A percentile compares a stretch with the other conserved stretches of the same genome.
phyloP scores from a whole-genome alignment of 2,329 filamentous ascomycete genomes.

The Pseudogymnoascus sp. region DNA sequence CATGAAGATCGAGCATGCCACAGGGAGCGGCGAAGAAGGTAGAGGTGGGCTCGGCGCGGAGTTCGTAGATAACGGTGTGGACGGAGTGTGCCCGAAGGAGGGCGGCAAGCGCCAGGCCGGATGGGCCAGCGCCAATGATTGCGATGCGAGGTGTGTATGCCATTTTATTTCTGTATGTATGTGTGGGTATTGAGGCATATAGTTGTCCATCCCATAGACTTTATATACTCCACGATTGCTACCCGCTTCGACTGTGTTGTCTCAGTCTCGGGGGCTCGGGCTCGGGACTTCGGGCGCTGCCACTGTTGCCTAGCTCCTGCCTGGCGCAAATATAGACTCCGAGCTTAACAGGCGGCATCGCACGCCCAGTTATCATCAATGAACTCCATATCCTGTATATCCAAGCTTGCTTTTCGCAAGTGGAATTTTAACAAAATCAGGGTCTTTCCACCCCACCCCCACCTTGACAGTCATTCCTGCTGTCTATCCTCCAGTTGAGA shows the following conservation, averaged over 20 bases:
- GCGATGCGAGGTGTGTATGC: slow-evolving; percentile 29
- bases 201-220: neutral
- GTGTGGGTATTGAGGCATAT: neutral
- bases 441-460: too few species aligned
- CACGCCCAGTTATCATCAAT: neutral
- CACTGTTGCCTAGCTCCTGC: slow-evolving; percentile 28
- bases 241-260: neutral
- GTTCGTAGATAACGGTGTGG: slow-evolving; percentile 32
- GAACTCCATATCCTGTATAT: too few species aligned
- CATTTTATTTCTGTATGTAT: neutral
- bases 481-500: too few species aligned
- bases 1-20: slow-evolving; percentile 44
- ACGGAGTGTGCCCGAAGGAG: slow-evolving; percentile 36
- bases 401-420: too few species aligned
- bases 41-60: slow-evolving; percentile 25
- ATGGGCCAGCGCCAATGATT: slow-evolving; percentile 40
- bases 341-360: neutral
- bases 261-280: neutral
- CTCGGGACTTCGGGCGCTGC: neutral
- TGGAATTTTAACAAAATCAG: too few species aligned
- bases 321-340: slow-evolving; percentile 32
- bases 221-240: neutral
- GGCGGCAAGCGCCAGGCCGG: slow-evolving; percentile 40
- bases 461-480: too few species aligned
- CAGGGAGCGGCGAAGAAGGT: slow-evolving; percentile 25